Percentiles rank a stretch among this genome's conserved stretches.
These are phyloP conservation scores for Kwoniella heveanensis DNA, from an alignment of 768 basidiomycete species.

Conservation along the genomic window DNA sequence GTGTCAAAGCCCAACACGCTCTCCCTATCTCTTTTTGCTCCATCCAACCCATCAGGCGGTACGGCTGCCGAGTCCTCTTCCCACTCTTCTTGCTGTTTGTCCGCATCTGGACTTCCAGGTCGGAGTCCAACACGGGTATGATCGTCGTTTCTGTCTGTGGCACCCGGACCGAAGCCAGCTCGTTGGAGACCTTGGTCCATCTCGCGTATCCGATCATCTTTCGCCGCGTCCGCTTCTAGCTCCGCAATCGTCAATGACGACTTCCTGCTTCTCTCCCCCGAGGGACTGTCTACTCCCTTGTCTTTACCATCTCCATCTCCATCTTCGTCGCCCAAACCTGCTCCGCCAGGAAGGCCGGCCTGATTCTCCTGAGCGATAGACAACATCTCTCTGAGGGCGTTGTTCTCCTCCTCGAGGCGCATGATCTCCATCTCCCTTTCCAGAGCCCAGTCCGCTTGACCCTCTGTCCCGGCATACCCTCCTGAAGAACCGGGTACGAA, in stretches of 20 bases:
- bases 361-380: constrained; percentile 60
- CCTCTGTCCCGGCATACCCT: constrained; percentile 55
- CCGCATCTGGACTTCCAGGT: background rate
- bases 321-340: too few relatives aligned
- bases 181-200: constrained; percentile 13
- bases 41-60: background rate
- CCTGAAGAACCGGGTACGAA: constrained; percentile 44
- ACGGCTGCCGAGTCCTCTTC: background rate
- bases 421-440: constrained; percentile 85
- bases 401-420: constrained; percentile 80
- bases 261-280: constrained; percentile 28
- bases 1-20: constrained; percentile 26
- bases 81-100: constrained; percentile 1
- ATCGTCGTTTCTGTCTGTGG: background rate
- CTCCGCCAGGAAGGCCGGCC: background rate
- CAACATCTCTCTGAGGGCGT: constrained; percentile 70
- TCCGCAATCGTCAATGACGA: constrained; percentile 42
- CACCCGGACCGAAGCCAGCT: background rate
- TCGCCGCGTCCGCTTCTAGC: constrained; percentile 40
- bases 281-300: background rate
- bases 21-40: background rate
- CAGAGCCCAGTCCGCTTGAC: constrained; percentile 74
- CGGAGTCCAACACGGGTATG: background rate
- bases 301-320: constrained; percentile 5
- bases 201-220: constrained; percentile 17